Conservation (phyloP, 169 alveolate species). For the Cryptosporidium xiaoi region DNA sequence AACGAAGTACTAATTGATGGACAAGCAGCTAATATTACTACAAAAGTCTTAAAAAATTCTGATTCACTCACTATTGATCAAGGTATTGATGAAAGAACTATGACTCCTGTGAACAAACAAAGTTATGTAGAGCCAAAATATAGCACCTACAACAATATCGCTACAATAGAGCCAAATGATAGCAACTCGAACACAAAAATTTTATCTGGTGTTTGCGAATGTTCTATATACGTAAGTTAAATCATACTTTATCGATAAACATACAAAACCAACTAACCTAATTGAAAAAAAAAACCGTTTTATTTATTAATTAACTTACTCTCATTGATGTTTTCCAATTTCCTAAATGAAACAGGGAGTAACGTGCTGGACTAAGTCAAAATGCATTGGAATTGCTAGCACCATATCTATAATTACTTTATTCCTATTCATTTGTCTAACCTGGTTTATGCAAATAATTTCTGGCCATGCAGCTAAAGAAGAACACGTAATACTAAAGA, state of each 20-base stretch:
- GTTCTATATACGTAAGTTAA: constrained; percentile 43
- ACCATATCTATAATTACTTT: constrained; percentile 28
- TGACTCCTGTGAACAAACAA: not conserved
- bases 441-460: constrained; percentile 41
- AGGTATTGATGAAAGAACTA: no score
- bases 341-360: not conserved
- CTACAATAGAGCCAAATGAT: not conserved
- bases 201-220: constrained; percentile 7
- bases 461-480: constrained; percentile 40
- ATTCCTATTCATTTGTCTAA: constrained; percentile 9
- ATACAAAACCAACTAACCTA: not conserved
- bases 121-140: not conserved
- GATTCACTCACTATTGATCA: not conserved
- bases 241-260: not conserved
- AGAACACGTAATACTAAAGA: constrained; percentile 11
- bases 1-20: constrained; percentile 14
- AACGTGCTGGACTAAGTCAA: constrained; percentile 52
- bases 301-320: not conserved
- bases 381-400: constrained; percentile 55
- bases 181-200: not conserved
- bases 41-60: not conserved
- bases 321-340: no score
- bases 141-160: not conserved
- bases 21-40: constrained; percentile 34
- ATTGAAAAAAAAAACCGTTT: not conserved